Percentiles rank a stretch among this genome's conserved stretches.
Conservation (phyloP, 2,329 filamentous ascomycete species). For the Ophiostoma sp. region DNA sequence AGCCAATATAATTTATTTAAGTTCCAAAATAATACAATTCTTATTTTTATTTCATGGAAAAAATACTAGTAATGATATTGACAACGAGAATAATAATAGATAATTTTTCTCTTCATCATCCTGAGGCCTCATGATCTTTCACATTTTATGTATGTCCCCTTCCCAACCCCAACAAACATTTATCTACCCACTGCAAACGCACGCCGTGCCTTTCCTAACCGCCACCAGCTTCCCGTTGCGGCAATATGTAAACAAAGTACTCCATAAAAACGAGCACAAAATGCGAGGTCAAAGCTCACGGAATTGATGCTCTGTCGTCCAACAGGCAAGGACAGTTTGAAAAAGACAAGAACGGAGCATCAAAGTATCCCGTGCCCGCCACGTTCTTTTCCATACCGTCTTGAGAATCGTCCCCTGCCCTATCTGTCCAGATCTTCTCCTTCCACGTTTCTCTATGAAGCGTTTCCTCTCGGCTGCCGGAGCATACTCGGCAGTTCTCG, state of each 20-base stretch:
- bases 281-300: slow-evolving; percentile 1
- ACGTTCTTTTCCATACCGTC: not conserved
- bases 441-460: not conserved
- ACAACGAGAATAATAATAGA: too few species aligned
- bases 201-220: not conserved
- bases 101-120: too few species aligned
- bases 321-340: not conserved
- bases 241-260: slow-evolving; percentile 10
- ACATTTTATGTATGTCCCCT: not conserved
- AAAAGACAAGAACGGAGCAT: not conserved
- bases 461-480: not conserved
- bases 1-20: too few species aligned
- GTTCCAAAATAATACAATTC: too few species aligned
- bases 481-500: not conserved
- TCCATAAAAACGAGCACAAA: not conserved
- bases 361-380: not conserved
- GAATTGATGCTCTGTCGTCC: not conserved
- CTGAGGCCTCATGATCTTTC: too few species aligned
- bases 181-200: not conserved
- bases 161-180: not conserved
- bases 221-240: not conserved
- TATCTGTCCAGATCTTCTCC: not conserved
- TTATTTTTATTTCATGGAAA: not conserved
- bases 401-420: not conserved
- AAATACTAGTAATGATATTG: not conserved